A percentile compares a stretch with the other conserved stretches of the same genome.
These are phyloP conservation scores for Fusarium sp. DNA, from an alignment of 2,329 filamentous ascomycete species.

Conservation along the genomic window DNA sequence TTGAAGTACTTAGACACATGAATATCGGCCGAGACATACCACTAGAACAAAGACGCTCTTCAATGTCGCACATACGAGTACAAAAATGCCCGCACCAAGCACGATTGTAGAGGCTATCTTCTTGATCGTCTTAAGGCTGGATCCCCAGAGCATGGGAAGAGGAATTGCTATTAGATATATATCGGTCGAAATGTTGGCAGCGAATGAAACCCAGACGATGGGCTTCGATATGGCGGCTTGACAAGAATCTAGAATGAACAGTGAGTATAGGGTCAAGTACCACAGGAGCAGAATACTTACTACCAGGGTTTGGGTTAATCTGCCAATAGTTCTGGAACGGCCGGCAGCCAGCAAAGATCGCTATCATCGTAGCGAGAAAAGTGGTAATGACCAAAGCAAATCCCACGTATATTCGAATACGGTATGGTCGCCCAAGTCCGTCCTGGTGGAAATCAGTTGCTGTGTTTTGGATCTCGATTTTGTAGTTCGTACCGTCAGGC, in stretches of 20 bases:
- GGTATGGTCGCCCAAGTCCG: constrained; percentile 57
- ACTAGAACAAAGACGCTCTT: constrained; percentile 57
- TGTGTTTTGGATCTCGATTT: fast-evolving
- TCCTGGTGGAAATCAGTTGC: constrained; percentile 48
- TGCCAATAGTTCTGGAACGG: constrained; percentile 71
- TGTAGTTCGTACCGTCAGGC: constrained; percentile 59
- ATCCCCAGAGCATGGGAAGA: constrained; percentile 63
- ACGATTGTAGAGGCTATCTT: constrained; percentile 57
- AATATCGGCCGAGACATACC: constrained; percentile 40
- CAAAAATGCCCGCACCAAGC: constrained; percentile 59
- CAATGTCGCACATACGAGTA: constrained; percentile 57
- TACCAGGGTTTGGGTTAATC: constrained; percentile 70
- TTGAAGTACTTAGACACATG: fast-evolving
- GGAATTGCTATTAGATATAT: constrained; percentile 71
- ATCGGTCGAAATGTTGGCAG: constrained; percentile 68
- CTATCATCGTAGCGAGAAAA: constrained; percentile 64
- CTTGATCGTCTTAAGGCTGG: constrained; percentile 53
- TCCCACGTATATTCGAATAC: constrained; percentile 63
- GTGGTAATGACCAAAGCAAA: constrained; percentile 64
- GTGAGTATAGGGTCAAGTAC: background rate
- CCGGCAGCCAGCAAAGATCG: constrained; percentile 65
- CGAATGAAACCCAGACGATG: constrained; percentile 65
- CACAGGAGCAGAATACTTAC: constrained; percentile 53
- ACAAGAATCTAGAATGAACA: constrained; percentile 56
- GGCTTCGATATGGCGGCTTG: constrained; percentile 65